phyloP scores from a whole-genome alignment of 805 yeast genomes.

The Scheffersomyces lignosus region DNA sequence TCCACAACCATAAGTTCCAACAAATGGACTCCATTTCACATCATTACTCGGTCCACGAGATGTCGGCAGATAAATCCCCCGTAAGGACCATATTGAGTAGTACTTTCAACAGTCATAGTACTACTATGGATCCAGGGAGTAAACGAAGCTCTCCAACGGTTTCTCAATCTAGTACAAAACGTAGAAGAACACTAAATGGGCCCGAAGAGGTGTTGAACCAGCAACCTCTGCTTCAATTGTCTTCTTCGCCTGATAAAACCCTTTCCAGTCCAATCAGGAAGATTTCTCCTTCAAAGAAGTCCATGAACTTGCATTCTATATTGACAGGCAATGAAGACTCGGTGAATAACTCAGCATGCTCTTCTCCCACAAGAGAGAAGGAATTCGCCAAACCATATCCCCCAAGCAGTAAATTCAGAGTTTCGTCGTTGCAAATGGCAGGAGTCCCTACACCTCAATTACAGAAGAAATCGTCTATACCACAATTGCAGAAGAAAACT shows the following conservation, averaged over 20 bases:
- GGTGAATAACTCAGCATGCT: background rate
- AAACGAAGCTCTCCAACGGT: slow-evolving; percentile 2
- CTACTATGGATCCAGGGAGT: background rate
- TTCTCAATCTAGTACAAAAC: slow-evolving; percentile 22
- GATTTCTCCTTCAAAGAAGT: slow-evolving; percentile 43
- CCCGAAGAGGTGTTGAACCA: slow-evolving; percentile 32
- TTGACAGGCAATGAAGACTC: slow-evolving; percentile 15
- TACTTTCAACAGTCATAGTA: slow-evolving; percentile 1
- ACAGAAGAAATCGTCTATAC: slow-evolving; percentile 10
- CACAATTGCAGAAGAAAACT: slow-evolving; percentile 11
- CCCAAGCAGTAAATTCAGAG: slow-evolving; percentile 22
- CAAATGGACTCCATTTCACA: slow-evolving; percentile 26
- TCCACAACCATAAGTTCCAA: slow-evolving; percentile 34
- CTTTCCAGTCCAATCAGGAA: slow-evolving; percentile 20
- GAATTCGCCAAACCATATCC: slow-evolving; percentile 27
- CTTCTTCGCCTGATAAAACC: slow-evolving; percentile 1
- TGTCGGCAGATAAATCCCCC: background rate
- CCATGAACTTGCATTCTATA: slow-evolving; percentile 35
- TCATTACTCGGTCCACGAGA: slow-evolving; percentile 24
- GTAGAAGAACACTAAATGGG: slow-evolving; percentile 43
- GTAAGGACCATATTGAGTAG: background rate
- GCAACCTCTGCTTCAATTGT: background rate
- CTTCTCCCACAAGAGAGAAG: background rate
- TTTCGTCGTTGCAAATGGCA: slow-evolving; percentile 35
- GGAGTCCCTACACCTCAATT: slow-evolving; percentile 20